phyloP scores from a whole-genome alignment of 129 eudicot species.

The Smallanthus sonchifolius region DNA sequence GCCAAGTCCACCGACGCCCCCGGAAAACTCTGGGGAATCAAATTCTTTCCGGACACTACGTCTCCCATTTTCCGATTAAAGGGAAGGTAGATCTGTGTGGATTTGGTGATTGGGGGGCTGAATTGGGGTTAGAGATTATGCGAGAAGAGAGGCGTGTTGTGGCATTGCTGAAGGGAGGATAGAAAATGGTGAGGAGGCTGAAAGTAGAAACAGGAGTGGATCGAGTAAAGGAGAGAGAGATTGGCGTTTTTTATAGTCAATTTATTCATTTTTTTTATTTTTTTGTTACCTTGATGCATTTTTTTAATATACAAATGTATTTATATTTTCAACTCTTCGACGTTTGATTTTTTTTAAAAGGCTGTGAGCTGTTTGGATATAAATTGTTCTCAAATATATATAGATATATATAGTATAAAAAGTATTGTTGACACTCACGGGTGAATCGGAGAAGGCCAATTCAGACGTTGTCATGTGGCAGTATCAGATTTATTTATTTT shows the following conservation, averaged over 20 bases:
- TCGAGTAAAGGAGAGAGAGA: slow-evolving; percentile 25
- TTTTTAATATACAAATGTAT: neutral
- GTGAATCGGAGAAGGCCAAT: too few relatives aligned
- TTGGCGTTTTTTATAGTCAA: slow-evolving; percentile 35
- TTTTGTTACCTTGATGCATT: neutral
- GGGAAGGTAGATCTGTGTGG: slow-evolving; percentile 13
- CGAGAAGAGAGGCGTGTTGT: slow-evolving; percentile 19
- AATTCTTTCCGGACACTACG: slow-evolving; percentile 32
- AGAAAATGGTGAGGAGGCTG: slow-evolving; percentile 13
- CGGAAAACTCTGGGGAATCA: slow-evolving; percentile 57
- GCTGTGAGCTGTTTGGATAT: too few relatives aligned
- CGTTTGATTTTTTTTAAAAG: too few relatives aligned
- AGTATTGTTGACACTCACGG: too few relatives aligned
- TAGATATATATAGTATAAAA: too few relatives aligned
- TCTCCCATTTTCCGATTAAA: slow-evolving; percentile 54
- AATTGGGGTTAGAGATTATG: slow-evolving; percentile 27
- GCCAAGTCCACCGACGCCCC: slow-evolving; percentile 61
- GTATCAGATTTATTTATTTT: too few relatives aligned
- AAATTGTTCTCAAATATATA: too few relatives aligned
- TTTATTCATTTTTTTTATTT: neutral
- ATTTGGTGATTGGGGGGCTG: slow-evolving; percentile 10
- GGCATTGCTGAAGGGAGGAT: slow-evolving; percentile 36
- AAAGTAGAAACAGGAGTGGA: slow-evolving; percentile 12
- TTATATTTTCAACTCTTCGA: neutral
- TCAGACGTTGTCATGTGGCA: too few relatives aligned